Evolutionary conservation across 2,329 filamentous ascomycete species (phyloP).

Genomic region (Iodosphaeria phyllophila): DNA sequence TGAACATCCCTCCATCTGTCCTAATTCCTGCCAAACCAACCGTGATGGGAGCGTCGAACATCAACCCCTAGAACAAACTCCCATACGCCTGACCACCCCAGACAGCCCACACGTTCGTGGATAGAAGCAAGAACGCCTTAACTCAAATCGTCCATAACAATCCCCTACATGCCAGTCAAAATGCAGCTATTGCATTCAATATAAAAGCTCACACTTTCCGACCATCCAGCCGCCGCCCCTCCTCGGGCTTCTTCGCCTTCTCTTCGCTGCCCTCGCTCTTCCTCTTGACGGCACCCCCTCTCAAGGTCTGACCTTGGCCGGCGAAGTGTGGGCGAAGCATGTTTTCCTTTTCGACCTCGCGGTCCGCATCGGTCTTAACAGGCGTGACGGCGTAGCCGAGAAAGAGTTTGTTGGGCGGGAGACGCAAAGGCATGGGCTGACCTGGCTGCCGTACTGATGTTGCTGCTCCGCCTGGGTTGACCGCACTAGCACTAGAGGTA

Average conservation of each 20-base stretch:
- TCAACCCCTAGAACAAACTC: no score
- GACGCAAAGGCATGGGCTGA: conserved; percentile 68
- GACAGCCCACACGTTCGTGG: no score
- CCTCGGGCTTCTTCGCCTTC: conserved; percentile 26
- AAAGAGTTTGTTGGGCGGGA: conserved; percentile 83
- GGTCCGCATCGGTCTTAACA: conserved; percentile 59
- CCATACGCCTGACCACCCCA: no score
- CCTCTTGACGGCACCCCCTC: conserved; percentile 45
- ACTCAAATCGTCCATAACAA: no score
- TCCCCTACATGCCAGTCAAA: no score
- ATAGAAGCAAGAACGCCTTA: no score
- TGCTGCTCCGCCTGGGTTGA: conserved; percentile 12
- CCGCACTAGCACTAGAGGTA: conserved; percentile 16
- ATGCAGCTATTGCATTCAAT: no score
- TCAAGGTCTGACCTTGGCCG: conserved; percentile 68
- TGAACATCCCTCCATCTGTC: no score
- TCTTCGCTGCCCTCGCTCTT: conserved; percentile 36
- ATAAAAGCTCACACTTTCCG: conserved; percentile 13
- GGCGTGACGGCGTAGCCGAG: conserved; percentile 92
- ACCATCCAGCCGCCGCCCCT: conserved; percentile 25
- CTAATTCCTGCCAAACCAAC: no score
- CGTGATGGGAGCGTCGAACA: no score
- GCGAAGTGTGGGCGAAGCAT: conserved; percentile 57
- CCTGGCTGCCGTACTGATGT: no score
- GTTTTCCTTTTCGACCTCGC: conserved; percentile 46